Evolutionary conservation across 495 filamentous ascomycete species (phyloP).

Genomic region (Tuber borchii): DNA sequence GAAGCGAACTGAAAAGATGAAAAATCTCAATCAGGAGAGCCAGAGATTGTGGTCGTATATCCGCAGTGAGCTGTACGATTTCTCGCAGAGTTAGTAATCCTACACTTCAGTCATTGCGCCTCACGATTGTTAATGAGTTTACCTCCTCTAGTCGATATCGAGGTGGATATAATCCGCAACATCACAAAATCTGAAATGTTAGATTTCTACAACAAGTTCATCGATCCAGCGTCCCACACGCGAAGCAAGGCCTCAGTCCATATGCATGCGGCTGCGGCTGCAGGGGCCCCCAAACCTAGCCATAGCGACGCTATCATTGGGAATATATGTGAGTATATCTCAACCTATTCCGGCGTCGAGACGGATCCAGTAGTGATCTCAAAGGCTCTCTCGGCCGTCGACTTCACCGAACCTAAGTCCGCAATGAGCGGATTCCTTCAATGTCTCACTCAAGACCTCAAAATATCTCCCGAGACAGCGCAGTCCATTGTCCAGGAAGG

Average conservation of each 20-base stretch:
- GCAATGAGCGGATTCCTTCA: slow-evolving; percentile 44
- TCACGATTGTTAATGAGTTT: slow-evolving; percentile 28
- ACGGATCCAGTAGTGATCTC: slow-evolving; percentile 47
- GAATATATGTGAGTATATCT: slow-evolving; percentile 46
- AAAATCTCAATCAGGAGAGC: slow-evolving; percentile 83
- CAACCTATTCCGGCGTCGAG: slow-evolving; percentile 47
- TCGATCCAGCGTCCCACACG: slow-evolving; percentile 62
- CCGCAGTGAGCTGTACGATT: slow-evolving; percentile 79
- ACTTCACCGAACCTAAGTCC: slow-evolving; percentile 46
- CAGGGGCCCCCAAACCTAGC: slow-evolving; percentile 52
- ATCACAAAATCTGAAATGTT: slow-evolving; percentile 73
- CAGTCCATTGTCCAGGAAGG: slow-evolving; percentile 27
- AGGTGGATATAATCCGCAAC: slow-evolving; percentile 65
- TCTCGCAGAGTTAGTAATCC: slow-evolving; percentile 61
- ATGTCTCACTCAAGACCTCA: slow-evolving; percentile 50
- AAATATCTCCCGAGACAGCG: slow-evolving; percentile 24
- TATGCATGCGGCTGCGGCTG: slow-evolving; percentile 54
- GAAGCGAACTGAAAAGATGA: slow-evolving; percentile 82
- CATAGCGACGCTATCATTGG: slow-evolving; percentile 47
- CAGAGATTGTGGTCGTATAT: slow-evolving; percentile 78
- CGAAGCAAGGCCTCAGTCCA: slow-evolving; percentile 80
- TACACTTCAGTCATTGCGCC: not conserved
- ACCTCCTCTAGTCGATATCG: slow-evolving; percentile 55
- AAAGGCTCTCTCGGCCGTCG: slow-evolving; percentile 47
- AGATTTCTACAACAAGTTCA: slow-evolving; percentile 70